phyloP scores from a whole-genome alignment of 345 rosid genomes.

The Acer campestre region DNA sequence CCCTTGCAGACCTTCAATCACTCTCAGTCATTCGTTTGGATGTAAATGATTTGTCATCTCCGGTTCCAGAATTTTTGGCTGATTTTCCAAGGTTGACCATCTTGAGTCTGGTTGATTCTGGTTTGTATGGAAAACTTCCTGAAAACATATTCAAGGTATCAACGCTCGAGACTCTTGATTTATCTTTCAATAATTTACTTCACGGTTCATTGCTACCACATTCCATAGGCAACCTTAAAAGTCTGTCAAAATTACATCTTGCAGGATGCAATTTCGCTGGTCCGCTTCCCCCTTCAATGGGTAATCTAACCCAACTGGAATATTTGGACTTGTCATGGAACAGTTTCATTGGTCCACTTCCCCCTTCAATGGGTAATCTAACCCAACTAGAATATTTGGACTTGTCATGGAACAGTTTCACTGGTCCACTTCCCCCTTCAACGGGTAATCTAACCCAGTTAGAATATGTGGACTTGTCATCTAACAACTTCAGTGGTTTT shows the following conservation, averaged over 20 bases:
- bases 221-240: constrained; percentile 24
- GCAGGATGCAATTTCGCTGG: constrained; percentile 12
- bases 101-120: background rate
- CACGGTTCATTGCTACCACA: constrained; percentile 28
- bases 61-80: constrained; percentile 35
- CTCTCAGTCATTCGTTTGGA: constrained; percentile 34
- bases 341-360: no score
- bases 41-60: constrained; percentile 14
- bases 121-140: constrained; percentile 30
- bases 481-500: no score
- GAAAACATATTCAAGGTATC: constrained; percentile 21
- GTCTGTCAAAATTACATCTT: constrained; percentile 31
- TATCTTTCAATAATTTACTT: constrained; percentile 18
- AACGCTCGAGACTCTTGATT: constrained; percentile 29
- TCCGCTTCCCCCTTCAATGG: no score
- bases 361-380: no score
- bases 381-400: no score
- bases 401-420: no score
- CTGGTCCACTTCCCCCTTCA: no score
- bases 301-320: no score
- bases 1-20: constrained; percentile 21
- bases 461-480: no score
- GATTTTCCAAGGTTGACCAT: constrained; percentile 18
- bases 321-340: no score
- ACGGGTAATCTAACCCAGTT: no score